Percentiles rank a stretch among this genome's conserved stretches.
phyloP scores from a whole-genome alignment of 2,329 filamentous ascomycete genomes.

The Cordyceps pruinosa region DNA sequence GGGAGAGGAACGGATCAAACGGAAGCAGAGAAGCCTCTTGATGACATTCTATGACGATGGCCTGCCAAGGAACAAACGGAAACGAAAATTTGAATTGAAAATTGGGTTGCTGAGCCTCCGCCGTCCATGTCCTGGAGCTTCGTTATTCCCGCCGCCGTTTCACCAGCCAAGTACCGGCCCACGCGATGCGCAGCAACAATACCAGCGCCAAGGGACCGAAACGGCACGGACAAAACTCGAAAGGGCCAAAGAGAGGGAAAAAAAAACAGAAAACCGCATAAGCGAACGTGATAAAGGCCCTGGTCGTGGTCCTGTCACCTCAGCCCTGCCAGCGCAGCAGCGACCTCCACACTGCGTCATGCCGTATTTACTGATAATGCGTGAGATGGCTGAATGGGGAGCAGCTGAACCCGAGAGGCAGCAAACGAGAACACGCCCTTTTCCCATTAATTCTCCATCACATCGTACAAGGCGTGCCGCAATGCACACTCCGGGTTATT shows the following conservation, averaged over 20 bases:
- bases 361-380: no score
- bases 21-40: not conserved
- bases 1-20: not conserved
- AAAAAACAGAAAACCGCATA: not conserved
- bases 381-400: not conserved
- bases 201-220: not conserved
- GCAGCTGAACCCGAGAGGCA: not conserved
- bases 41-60: conserved; percentile 1
- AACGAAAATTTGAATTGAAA: not conserved
- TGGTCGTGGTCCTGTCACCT: not conserved
- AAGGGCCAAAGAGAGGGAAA: not conserved
- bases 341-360: not conserved
- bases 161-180: not conserved
- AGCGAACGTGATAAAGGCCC: not conserved
- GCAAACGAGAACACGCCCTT: not conserved
- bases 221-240: not conserved
- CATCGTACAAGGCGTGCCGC: not conserved
- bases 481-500: not conserved
- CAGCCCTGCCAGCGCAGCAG: conserved; percentile 2
- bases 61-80: not conserved
- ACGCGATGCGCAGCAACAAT: not conserved
- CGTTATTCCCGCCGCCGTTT: conserved; percentile 8
- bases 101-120: not conserved
- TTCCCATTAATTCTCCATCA: not conserved
- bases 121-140: not conserved